Evolutionary conservation across 768 basidiomycete species (phyloP), one percentile per base, ranked within the genome.

Genomic region (Amanita rubescens): DNA sequence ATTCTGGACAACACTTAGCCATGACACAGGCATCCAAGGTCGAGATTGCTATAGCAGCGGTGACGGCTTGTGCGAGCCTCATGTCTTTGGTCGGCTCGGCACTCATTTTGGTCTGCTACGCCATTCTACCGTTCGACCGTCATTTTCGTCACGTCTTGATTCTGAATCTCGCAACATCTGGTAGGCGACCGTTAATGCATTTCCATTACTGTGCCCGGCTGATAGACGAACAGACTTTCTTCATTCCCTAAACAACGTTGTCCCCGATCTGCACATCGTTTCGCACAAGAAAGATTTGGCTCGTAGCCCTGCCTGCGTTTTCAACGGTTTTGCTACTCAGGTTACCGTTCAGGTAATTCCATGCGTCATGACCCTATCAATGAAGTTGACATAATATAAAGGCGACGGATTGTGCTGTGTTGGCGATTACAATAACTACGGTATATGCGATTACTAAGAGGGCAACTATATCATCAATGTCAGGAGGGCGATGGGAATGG

Each of bases 101-200:
- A 11, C 55, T 57, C 19, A 54, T 57, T 14, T 45, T 57, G 17
- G 15, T 55, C 2, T 57, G 56, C 24, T 57, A 57, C 37, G 22
- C 54, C 10, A 30, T 55, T 32, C 27, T 57, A 32, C 56, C 56
- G 10, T 7, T 57, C 5, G 49, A 53, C 5, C 39, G 19, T 5
- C 56, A 57, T 27, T 57, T 57, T 32, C 56, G 56, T 2, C 56
- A 57, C 27, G 53, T 55, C 2, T 37, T 55, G 12, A 57, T 57
- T 30, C 33, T 57, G 24, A 57, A 55, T 19, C 35, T 57, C 10
- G 53, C 56, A 8, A n/a, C 55, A 30, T 45, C 44, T 30, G 44
- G 44, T 45, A 27, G 25, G 44, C 27, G 12, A 3, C 30, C 14
- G 1, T 6, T 14, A 24, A 3, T n/a, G 25, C 5, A 8, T 8